Base-by-base conservation (phyloP, 2,329 filamentous ascomycete genomes). In the Elsinoe fawcettii region DNA sequence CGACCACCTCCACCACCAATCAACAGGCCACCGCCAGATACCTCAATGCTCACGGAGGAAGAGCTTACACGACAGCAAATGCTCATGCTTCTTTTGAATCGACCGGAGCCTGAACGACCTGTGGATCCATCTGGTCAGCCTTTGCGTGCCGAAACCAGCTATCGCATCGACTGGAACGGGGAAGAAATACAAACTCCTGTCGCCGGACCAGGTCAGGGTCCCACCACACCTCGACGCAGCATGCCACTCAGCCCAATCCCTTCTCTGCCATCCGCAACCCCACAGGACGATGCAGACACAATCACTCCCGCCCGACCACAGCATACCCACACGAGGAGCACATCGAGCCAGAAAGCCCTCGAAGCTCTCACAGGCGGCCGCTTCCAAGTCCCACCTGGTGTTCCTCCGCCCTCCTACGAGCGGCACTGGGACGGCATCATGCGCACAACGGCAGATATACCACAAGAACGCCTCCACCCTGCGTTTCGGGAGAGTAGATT, bases 41-140 rank as follows among this genome's bases (percentile, higher is more conserved):
- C 69, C 37, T 65, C 69, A 11, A 63, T 67, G 20, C 56, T 76
- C 56, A 70, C 71, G 20, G 77, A 80, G 62, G 75, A 78, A 56
- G 77, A 79, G 51, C 67, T 73, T 59, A 74, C 77, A 58, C 74
- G 75, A 27, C 74, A 77, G 61, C 76, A 79, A 60, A 77, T 78
- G 72, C 70, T 75, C n/a, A 69, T 73, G 60, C 69, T 80, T 0
- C 71, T 78, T 14, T 64, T 69, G 41, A 57, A 53, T 12, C 59
- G 56, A 34, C 54, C 60, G 5, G 60, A 60, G 18, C 32, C 51
- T 3, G 37, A 57, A 9, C 49, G 49, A 7, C 49, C 49, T 8
- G 49, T 53, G 8, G 49, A 53, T 18, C 49, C 49, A 14, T 36
- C 49, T 22, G 49, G 49, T 16, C 49, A 53, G 8, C 49, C 49